Evolutionary conservation across 495 filamentous ascomycete species (phyloP), one percentile per base, ranked within the genome.

Genomic region (Lepraria neglecta): DNA sequence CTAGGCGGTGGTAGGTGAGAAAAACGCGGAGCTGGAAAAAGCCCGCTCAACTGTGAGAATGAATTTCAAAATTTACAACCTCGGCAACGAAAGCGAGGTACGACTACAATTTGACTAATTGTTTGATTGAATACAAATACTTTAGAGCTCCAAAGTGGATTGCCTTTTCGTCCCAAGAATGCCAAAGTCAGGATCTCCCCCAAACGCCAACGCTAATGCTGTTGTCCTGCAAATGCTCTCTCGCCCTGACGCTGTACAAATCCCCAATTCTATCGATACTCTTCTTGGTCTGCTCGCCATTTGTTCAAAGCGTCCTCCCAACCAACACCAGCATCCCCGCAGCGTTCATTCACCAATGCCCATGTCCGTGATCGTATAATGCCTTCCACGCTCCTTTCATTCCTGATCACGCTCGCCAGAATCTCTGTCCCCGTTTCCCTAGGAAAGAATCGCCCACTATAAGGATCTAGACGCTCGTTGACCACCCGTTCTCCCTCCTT

Each of bases 401-500:
- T 91, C 64, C 92, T 82, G 38, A 97, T 73, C 50, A 96, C 62
- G 38, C 74, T 80, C 12, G 91, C 91, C 52, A 98, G 70, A 45
- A 81, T 82, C 74, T 98, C 90, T 2, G 92, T 95, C 60, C 92
- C 78, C 48, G 89, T 80, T 73, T 97, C 91, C 48, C 81, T 77
- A 0, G 92, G 91, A 63, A 91, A 92, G 68, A 87, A 95, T 31
- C 92, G 78, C 27, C 77, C 90, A 21, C 87, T 91, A 68, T 98
- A 98, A 19, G 94, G 94, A 74, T 98, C 94, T 59, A 97, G 73
- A 61, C 94, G 77, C 72, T 97, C 94, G 74, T 98, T 79, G 17
- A 97, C 86, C 6, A 92, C 79, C 56, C 85, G 78, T 68, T 96
- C 90, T 56, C 85, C 78, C 60, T 88, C 83, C 63, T 75, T 80